Evolutionary conservation across 441 rosid genomes (phyloP).

Genomic region (Geranium incanum): DNA sequence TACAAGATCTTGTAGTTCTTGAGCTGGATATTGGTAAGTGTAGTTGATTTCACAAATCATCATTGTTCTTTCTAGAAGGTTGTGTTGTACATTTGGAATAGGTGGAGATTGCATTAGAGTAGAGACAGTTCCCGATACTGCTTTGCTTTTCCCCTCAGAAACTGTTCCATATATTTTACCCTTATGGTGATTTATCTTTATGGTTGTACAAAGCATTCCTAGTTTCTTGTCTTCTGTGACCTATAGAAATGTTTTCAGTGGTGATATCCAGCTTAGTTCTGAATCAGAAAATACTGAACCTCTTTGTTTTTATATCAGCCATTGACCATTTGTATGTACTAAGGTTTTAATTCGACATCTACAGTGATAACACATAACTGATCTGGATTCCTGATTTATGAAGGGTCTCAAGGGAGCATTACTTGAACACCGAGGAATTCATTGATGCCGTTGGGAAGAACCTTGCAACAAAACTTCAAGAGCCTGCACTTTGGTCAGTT

Average conservation of each 20-base stretch:
- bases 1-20: background rate
- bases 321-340: background rate
- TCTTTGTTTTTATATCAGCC: too few relatives aligned
- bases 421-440: conserved; percentile 74
- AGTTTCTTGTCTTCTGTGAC: background rate
- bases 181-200: background rate
- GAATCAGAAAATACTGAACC: background rate
- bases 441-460: conserved; percentile 66
- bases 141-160: background rate
- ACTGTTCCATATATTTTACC: background rate
- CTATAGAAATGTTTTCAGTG: background rate
- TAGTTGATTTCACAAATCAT: background rate
- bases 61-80: background rate
- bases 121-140: background rate
- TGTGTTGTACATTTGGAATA: background rate
- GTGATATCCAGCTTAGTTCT: background rate
- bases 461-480: conserved; percentile 44
- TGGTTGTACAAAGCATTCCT: background rate
- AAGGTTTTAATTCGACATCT: background rate
- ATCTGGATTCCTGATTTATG: conserved; percentile 14
- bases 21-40: background rate
- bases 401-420: conserved; percentile 72
- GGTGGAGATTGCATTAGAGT: background rate
- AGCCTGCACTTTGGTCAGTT: conserved; percentile 24
- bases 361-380: background rate